A percentile compares a stretch with the other conserved stretches of the same genome.
Evolutionary conservation across 2,329 filamentous ascomycete species (phyloP).

Genomic region (Colletotrichum sp.): DNA sequence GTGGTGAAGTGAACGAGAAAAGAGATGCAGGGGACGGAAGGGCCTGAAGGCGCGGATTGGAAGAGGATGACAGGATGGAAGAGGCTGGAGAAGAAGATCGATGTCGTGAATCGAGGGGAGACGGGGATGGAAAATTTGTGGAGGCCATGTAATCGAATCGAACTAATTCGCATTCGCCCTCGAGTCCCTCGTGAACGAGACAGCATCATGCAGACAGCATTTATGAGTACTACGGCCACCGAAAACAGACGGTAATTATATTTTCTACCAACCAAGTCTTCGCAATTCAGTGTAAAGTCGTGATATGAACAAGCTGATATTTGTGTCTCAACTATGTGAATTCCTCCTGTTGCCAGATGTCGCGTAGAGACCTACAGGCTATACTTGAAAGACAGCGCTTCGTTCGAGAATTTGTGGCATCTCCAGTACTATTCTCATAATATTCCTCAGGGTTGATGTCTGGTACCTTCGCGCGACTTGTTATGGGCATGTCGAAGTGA

Average conservation of each 20-base stretch:
- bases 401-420: rapidly evolving
- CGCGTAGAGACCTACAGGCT: background rate
- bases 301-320: rapidly evolving
- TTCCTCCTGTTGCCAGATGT: rapidly evolving
- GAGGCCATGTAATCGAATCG: slow-evolving; percentile 1
- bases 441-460: background rate
- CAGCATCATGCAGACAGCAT: background rate
- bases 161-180: background rate
- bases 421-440: background rate
- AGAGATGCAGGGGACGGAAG: background rate
- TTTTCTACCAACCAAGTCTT: background rate
- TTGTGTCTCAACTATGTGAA: rapidly evolving
- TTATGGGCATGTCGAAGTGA: background rate
- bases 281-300: background rate
- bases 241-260: background rate
- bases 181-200: background rate
- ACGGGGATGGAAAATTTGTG: background rate
- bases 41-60: background rate
- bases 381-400: background rate
- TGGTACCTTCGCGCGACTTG: background rate
- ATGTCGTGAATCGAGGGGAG: background rate
- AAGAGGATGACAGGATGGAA: background rate
- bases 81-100: background rate
- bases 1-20: background rate
- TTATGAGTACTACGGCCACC: background rate